These are phyloP conservation scores for Phytophthora pluvialis DNA, from an alignment of 352 stramenopile genomes.

Conservation along the genomic window DNA sequence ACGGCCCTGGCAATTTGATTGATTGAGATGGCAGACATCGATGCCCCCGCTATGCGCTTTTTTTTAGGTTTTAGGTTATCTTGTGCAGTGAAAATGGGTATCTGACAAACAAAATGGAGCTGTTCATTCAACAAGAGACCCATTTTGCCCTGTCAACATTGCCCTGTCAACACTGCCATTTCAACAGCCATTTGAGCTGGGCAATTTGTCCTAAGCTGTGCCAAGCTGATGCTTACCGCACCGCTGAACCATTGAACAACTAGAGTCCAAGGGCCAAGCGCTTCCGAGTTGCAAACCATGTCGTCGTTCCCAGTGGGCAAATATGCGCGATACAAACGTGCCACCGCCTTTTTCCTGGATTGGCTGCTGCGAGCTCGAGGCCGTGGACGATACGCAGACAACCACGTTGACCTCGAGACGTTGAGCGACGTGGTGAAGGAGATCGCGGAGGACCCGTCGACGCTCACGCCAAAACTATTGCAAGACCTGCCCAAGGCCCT, in stretches of 20 bases:
- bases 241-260: not conserved
- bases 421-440: conserved; percentile 1
- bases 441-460: conserved; percentile 6
- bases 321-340: conserved; percentile 16
- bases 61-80: too few relatives aligned
- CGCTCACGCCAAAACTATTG: conserved; percentile 15
- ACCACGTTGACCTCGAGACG: not conserved
- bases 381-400: not conserved
- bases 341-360: conserved; percentile 13
- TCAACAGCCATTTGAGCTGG: too few relatives aligned
- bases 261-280: not conserved
- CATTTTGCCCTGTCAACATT: too few relatives aligned
- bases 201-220: too few relatives aligned
- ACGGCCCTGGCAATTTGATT: too few relatives aligned
- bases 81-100: too few relatives aligned
- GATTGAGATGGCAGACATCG: too few relatives aligned
- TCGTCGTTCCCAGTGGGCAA: conserved; percentile 12
- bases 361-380: conserved; percentile 9
- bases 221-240: not conserved
- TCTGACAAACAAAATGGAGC: too few relatives aligned
- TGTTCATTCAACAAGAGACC: too few relatives aligned
- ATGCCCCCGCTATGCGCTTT: too few relatives aligned
- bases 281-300: not conserved
- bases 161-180: too few relatives aligned
- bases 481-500: conserved; percentile 26